These are phyloP conservation scores for Ogataea ganodermae DNA, from an alignment of 805 yeast genomes.

Conservation along the genomic window DNA sequence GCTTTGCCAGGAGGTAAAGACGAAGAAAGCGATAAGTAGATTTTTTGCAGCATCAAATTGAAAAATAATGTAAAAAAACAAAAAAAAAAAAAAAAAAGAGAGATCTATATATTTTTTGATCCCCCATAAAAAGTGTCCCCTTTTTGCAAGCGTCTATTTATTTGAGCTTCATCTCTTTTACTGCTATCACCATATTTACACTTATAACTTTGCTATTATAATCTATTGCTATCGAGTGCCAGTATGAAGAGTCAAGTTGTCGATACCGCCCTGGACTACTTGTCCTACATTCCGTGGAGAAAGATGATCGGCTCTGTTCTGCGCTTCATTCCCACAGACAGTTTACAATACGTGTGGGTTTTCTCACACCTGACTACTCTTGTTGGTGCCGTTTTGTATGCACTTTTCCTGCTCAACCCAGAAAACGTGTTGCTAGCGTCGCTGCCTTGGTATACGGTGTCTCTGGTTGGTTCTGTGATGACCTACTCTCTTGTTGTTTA, in stretches of 20 bases:
- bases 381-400: conserved; percentile 21
- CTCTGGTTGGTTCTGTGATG: conserved; percentile 27
- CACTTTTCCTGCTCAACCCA: conserved; percentile 11
- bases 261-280: conserved; percentile 7
- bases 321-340: conserved; percentile 18
- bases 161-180: neutral
- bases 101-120: neutral
- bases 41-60: neutral
- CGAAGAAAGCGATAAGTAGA: neutral
- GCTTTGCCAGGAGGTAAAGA: conserved; percentile 6
- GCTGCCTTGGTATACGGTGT: conserved; percentile 24
- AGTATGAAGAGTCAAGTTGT: conserved; percentile 22
- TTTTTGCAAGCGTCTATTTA: conserved; percentile 4
- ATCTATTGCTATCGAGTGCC: conserved; percentile 3
- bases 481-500: conserved; percentile 35
- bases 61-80: neutral
- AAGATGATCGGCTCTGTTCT: neutral
- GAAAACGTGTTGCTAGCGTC: conserved; percentile 9
- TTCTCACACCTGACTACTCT: conserved; percentile 25
- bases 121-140: neutral
- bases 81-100: neutral
- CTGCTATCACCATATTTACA: neutral
- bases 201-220: neutral
- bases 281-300: conserved; percentile 19
- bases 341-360: conserved; percentile 26